phyloP scores from a whole-genome alignment of 2,329 filamentous ascomycete species.

The Arthrobotrys pseudoclavata region DNA sequence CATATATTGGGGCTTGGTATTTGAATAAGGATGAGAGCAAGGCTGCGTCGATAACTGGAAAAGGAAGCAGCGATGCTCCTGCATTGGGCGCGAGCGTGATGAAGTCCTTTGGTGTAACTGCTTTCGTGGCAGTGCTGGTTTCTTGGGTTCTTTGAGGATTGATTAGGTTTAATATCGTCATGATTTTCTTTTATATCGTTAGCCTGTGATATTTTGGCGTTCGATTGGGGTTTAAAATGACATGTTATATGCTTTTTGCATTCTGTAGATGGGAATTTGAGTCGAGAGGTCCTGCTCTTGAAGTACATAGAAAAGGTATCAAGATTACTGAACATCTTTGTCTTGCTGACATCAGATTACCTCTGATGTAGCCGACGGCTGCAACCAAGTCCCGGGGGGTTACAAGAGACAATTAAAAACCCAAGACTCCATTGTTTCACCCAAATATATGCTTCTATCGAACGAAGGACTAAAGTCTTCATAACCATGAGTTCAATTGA shows the following conservation, averaged over 20 bases:
- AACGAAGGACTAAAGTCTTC: constrained; percentile 5
- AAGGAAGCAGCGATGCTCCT: constrained; percentile 19
- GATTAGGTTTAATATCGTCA: background rate
- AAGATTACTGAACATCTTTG: constrained; percentile 37
- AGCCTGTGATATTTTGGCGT: background rate
- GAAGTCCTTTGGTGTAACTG: constrained; percentile 16
- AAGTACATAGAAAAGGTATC: background rate
- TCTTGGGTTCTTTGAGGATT: constrained; percentile 41
- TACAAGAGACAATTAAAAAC: background rate
- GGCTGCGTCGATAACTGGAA: constrained; percentile 51
- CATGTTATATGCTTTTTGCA: background rate
- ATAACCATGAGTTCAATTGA: background rate
- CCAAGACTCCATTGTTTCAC: constrained; percentile 6
- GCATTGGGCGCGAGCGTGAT: constrained; percentile 2
- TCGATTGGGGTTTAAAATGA: background rate
- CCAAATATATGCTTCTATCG: background rate
- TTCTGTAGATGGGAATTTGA: background rate
- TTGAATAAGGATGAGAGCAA: constrained; percentile 69
- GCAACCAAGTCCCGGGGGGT: background rate
- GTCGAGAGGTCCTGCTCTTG: too few relatives aligned
- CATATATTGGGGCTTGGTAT: constrained; percentile 83
- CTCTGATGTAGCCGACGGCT: background rate
- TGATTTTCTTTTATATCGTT: background rate
- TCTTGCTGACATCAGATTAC: constrained; percentile 42
- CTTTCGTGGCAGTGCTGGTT: constrained; percentile 6